Percentiles rank a stretch among this genome's conserved stretches.
These are phyloP conservation scores for Starmerella potacharoeniae DNA, from an alignment of 805 yeast genomes.

Conservation along the genomic window DNA sequence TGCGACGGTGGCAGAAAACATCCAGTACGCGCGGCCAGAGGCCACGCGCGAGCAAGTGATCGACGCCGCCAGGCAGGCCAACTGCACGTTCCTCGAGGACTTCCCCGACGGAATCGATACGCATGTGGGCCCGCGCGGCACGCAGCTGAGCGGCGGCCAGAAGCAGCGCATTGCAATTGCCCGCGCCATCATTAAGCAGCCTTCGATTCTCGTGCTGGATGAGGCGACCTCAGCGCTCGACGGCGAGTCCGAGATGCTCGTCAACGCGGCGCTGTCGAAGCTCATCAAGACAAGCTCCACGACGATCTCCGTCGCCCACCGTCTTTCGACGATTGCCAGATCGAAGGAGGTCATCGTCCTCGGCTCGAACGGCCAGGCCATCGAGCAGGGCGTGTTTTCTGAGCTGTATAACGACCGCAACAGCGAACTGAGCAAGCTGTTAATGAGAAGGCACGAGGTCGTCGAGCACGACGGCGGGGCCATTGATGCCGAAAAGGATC, in stretches of 20 bases:
- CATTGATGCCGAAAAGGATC: constrained; percentile 8
- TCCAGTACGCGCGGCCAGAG: constrained; percentile 55
- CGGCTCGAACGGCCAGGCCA: constrained; percentile 60
- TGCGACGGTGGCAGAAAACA: constrained; percentile 75
- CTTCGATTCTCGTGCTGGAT: constrained; percentile 72
- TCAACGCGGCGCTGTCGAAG: constrained; percentile 55
- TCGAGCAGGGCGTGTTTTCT: constrained; percentile 54
- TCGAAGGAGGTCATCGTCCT: constrained; percentile 73
- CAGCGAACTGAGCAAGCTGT: constrained; percentile 37
- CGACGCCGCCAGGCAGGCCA: constrained; percentile 55
- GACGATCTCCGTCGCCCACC: constrained; percentile 76
- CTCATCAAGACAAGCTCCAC: constrained; percentile 52
- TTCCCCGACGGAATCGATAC: constrained; percentile 81
- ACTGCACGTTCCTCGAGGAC: constrained; percentile 58
- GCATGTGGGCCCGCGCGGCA: constrained; percentile 71
- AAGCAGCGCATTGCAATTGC: constrained; percentile 89
- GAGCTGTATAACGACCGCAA: constrained; percentile 38
- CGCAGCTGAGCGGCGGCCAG: constrained; percentile 91
- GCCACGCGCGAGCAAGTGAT: constrained; percentile 53
- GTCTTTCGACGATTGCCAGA: constrained; percentile 76
- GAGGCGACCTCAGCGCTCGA: constrained; percentile 95
- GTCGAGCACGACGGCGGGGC: constrained; percentile 4
- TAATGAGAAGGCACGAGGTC: constrained; percentile 23
- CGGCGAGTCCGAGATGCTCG: constrained; percentile 74
- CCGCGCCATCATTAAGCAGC: constrained; percentile 67